A percentile compares a stretch with the other conserved stretches of the same genome.
Conservation (phyloP, 1,284 basidiomycete species). For the Leccinum huronense region DNA sequence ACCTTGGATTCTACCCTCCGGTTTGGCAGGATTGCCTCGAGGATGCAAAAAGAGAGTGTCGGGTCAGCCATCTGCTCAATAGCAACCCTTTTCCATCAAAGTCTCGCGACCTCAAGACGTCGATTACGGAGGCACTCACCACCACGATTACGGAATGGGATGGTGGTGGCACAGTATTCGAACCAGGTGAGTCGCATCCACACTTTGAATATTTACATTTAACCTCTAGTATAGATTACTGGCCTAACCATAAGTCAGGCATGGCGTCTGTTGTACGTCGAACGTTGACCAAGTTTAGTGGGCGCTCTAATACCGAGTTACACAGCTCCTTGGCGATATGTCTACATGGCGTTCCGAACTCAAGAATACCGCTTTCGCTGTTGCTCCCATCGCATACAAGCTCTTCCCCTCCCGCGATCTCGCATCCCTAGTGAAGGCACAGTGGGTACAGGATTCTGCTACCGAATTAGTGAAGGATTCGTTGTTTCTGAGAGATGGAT, state of each 20-base stretch:
- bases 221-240: background rate
- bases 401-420: no score
- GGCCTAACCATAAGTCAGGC: background rate
- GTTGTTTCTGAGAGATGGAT: background rate
- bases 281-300: background rate
- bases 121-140: background rate
- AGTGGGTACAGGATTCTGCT: background rate
- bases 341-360: no score
- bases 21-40: background rate
- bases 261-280: background rate
- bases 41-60: background rate
- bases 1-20: background rate
- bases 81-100: background rate
- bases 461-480: background rate
- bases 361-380: no score
- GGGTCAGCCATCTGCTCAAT: background rate
- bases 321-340: background rate
- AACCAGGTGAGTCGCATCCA: background rate
- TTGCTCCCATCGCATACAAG: no score
- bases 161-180: background rate
- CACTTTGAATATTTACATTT: background rate
- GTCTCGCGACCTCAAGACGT: background rate
- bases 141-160: background rate
- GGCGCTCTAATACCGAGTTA: background rate
- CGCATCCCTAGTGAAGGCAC: background rate